Evolutionary conservation across 1,284 basidiomycete species (phyloP), one percentile per base, ranked within the genome.

Genomic region (Melampsora americana): DNA sequence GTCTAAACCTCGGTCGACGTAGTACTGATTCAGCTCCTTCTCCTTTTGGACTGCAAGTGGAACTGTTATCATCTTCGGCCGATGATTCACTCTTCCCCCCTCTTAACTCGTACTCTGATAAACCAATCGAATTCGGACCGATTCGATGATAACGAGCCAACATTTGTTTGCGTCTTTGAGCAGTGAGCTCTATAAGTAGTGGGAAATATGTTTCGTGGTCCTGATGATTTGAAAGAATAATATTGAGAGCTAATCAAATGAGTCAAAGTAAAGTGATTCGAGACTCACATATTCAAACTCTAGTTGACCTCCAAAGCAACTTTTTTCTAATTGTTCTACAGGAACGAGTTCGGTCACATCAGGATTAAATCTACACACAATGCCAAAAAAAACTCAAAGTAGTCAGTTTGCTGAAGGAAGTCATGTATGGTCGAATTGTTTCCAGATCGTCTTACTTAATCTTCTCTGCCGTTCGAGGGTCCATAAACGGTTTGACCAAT

Each of bases 391-490:
- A 39, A 2, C 9, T 6, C 6, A 23, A 0, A 39, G 18, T 35
- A n/a, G 18, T 20, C 1, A 42, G 39, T 42, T 42, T 42, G 12
- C 6, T 11, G 1, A 26, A 42, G 53, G 30, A 18, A 23, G 9
- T 69, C 26, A 46, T 9, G 5, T 9, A 35, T 69, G n/a, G n/a
- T n/a, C n/a, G n/a, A n/a, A n/a, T 9, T 68, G 71, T 48, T 39
- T 30, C 11, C 23, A 12, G 32, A 23, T 61, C 1, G 30, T 62
- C 73, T 0, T 60, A 77, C 77, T 86, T 59, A 73, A 91, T 90
- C 87, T 95, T 95, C 80, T 93, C 92, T 71, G 91, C 87, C 0
- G 93, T 95, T 60, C 93, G 87, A 5, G 93, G 93, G 82, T 95
- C 93, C 77, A 96, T 83, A 85, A 95, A 93, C 0, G 93, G 92